Evolutionary conservation across 495 filamentous ascomycete genomes (phyloP).

Genomic region (Xylaria grammica): DNA sequence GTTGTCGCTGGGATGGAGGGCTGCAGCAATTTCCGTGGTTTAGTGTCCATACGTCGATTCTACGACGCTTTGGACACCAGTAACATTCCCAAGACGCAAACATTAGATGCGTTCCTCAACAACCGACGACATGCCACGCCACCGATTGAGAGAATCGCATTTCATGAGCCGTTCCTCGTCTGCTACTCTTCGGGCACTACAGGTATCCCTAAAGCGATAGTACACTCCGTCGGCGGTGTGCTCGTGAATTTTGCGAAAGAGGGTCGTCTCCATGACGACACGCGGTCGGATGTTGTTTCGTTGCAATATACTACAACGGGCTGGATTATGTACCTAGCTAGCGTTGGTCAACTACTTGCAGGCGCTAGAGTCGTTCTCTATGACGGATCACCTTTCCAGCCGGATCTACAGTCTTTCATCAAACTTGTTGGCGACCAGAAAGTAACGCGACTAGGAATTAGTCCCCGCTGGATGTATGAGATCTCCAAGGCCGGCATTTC

Average conservation of each 20-base stretch:
- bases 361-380: slow-evolving; percentile 69
- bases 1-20: slow-evolving; percentile 64
- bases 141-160: slow-evolving; percentile 64
- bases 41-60: slow-evolving; percentile 72
- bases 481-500: slow-evolving; percentile 62
- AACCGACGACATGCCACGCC: slow-evolving; percentile 45
- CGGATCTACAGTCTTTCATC: slow-evolving; percentile 64
- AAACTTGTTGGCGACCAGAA: slow-evolving; percentile 62
- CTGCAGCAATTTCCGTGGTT: slow-evolving; percentile 63
- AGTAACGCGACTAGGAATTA: slow-evolving; percentile 68
- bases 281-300: slow-evolving; percentile 51
- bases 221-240: slow-evolving; percentile 69
- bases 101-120: slow-evolving; percentile 58
- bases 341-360: slow-evolving; percentile 55
- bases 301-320: slow-evolving; percentile 71
- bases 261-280: slow-evolving; percentile 61
- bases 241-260: slow-evolving; percentile 67
- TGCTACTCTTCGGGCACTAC: slow-evolving; percentile 77
- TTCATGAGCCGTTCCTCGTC: slow-evolving; percentile 72
- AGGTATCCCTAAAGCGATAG: slow-evolving; percentile 76
- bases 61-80: slow-evolving; percentile 62
- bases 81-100: slow-evolving; percentile 57
- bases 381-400: slow-evolving; percentile 78
- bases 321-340: slow-evolving; percentile 84
- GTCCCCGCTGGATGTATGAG: slow-evolving; percentile 76